Conservation (phyloP, 148 eudicot genomes). For the Camellia granthamiana region DNA sequence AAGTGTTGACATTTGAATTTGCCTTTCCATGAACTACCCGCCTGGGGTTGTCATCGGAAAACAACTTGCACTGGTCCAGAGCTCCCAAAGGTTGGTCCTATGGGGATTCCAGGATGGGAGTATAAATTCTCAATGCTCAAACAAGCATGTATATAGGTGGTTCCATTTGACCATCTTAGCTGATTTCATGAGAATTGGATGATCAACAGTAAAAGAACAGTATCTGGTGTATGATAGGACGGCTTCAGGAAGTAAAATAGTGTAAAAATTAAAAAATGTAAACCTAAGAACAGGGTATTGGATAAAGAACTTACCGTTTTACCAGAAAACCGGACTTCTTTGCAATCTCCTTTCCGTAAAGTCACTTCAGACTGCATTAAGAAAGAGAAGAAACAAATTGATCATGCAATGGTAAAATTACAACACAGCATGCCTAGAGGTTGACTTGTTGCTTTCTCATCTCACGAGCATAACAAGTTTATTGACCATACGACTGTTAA, state of each 20-base stretch:
- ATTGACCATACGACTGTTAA: neutral
- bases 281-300: conserved; percentile 11
- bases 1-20: neutral
- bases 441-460: neutral
- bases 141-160: neutral
- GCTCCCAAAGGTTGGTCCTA: neutral
- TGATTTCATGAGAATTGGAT: neutral
- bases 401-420: neutral
- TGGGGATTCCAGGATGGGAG: neutral
- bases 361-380: conserved; percentile 53
- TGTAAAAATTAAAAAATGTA: neutral
- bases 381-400: conserved; percentile 13
- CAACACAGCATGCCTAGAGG: neutral
- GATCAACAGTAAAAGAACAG: neutral
- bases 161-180: neutral
- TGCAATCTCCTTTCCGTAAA: conserved; percentile 48
- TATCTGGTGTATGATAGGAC: neutral
- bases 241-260: neutral
- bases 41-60: neutral
- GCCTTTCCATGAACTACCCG: neutral
- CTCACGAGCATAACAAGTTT: neutral
- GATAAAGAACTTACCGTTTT: conserved; percentile 60
- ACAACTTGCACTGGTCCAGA: too few species aligned
- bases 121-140: neutral
- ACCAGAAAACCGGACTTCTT: conserved; percentile 63